Base-by-base conservation (phyloP, 768 basidiomycete species). In the Rhodosporidiobolus odoratus region DNA sequence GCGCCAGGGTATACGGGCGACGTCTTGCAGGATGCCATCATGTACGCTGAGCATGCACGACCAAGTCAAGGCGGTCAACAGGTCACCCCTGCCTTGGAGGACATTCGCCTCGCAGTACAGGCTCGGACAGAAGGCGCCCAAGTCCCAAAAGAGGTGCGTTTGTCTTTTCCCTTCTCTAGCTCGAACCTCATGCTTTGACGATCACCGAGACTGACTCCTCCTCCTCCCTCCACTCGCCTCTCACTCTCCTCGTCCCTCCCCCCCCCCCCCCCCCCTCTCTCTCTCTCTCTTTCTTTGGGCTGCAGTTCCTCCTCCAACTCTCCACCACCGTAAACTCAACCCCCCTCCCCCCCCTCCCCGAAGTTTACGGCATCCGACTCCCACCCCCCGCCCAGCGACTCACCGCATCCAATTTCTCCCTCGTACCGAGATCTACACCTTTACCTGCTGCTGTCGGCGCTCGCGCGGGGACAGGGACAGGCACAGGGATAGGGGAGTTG, bases 1-100 rank as follows among this genome's bases (percentile, higher is more conserved):
- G 15, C 13, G 8, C 30, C 68, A 82, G 81, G 82, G 13, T 83
- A 83, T 71, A 83, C 82, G 2, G 78, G 78, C 13, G 82, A 83
- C 53, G 75, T 82, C 38, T 62, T 83, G 15, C 68, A 74, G 19
- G 78, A 78, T 53, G 80, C 82, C 7, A 75, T 80, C 43, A 63
- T 79, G 38, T 80, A 79, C 68, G 79, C 81, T 5, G 82, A 82
- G 54, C 81, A 83, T 48, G 80, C 81, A 0, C 43, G 65, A 4
- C 3, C 48, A 34, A 25, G 57, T n/a, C n/a, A 15, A 40, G 38
- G 25, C 13, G 38, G 16, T 4, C 13, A 23, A 35, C 57, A 45
- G 19, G 27, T 70, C 41, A 34, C 27, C 4, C 72, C 71, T 4
- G 50, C 65, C 6, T 40, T 77, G 40, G 79, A 79, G 25, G 82